phyloP scores from a whole-genome alignment of 331 rosid species.

The Pyrus hybrid region DNA sequence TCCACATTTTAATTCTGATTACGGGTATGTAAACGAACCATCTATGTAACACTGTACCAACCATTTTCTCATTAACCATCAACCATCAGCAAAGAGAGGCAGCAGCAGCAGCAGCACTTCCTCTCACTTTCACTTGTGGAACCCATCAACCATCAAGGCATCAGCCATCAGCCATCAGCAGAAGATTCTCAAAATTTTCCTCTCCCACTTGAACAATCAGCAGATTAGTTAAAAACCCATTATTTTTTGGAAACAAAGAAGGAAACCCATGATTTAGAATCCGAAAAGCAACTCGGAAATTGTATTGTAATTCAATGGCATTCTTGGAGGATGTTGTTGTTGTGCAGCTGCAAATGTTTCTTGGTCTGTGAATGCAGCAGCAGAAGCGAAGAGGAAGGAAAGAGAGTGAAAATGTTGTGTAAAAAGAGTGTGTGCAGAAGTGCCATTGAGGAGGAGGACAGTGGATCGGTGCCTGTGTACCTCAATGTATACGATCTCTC shows the following conservation, averaged over 20 bases:
- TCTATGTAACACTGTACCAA: not conserved
- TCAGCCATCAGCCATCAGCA: not conserved
- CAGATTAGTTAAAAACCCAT: conserved; percentile 9
- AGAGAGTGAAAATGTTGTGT: conserved; percentile 43
- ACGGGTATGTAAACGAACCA: too few relatives aligned
- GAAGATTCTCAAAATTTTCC: conserved; percentile 26
- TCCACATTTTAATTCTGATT: too few relatives aligned
- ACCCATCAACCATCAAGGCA: conserved; percentile 9
- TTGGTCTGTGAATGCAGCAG: not conserved
- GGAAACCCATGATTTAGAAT: conserved; percentile 1
- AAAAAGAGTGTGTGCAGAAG: conserved; percentile 28
- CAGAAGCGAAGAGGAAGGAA: not conserved
- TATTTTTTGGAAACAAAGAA: not conserved
- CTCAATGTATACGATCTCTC: conserved; percentile 94
- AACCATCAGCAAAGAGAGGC: not conserved
- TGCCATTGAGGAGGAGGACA: not conserved
- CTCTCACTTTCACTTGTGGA: conserved; percentile 24
- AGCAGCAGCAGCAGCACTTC: conserved; percentile 4
- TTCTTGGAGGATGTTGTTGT: not conserved
- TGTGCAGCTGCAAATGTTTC: conserved; percentile 6
- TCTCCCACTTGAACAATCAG: not conserved
- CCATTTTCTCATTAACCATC: not conserved
- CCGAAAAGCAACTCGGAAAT: not conserved
- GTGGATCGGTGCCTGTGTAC: conserved; percentile 77
- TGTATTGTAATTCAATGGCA: not conserved